phyloP scores from a whole-genome alignment of 352 stramenopile genomes.

The Globisporangium paroecandrum region DNA sequence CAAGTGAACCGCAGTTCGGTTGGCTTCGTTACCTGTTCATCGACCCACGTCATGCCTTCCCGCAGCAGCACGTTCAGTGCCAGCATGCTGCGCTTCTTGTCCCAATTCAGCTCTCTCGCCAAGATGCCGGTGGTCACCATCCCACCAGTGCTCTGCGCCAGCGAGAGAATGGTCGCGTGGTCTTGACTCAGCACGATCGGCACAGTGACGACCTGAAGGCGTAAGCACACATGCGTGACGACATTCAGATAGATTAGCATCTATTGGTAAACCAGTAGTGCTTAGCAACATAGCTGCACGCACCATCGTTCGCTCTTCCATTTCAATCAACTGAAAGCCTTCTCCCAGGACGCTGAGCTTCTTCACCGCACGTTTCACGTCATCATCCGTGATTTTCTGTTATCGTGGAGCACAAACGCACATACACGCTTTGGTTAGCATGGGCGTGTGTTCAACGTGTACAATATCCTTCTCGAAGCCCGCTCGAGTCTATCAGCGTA shows the following conservation, averaged over 20 bases:
- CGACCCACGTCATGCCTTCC: constrained; percentile 96
- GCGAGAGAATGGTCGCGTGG: constrained; percentile 90
- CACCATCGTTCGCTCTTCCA: constrained; percentile 91
- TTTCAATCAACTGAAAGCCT: constrained; percentile 92
- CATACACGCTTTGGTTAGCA: not conserved
- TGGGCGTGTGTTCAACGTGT: not conserved
- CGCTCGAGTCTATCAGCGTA: constrained; percentile 5
- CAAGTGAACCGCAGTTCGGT: not conserved
- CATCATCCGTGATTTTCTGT: constrained; percentile 85
- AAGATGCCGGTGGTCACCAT: constrained; percentile 89
- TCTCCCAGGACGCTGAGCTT: constrained; percentile 94
- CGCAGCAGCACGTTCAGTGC: constrained; percentile 90
- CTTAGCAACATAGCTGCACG: not conserved
- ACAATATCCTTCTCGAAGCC: not conserved
- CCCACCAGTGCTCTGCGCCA: constrained; percentile 85
- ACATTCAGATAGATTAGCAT: not conserved
- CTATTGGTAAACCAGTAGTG: not conserved
- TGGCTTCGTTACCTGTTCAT: constrained; percentile 72
- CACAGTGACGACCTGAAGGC: constrained; percentile 89
- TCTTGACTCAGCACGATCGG: constrained; percentile 94
- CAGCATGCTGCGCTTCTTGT: constrained; percentile 89
- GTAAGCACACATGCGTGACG: not conserved
- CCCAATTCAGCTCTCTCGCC: constrained; percentile 80
- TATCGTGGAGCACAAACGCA: constrained; percentile 3
- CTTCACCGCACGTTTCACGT: constrained; percentile 93